Evolutionary conservation across 495 filamentous ascomycete species (phyloP), one percentile per base, ranked within the genome.

Genomic region (Rhizodiscina lignyota): DNA sequence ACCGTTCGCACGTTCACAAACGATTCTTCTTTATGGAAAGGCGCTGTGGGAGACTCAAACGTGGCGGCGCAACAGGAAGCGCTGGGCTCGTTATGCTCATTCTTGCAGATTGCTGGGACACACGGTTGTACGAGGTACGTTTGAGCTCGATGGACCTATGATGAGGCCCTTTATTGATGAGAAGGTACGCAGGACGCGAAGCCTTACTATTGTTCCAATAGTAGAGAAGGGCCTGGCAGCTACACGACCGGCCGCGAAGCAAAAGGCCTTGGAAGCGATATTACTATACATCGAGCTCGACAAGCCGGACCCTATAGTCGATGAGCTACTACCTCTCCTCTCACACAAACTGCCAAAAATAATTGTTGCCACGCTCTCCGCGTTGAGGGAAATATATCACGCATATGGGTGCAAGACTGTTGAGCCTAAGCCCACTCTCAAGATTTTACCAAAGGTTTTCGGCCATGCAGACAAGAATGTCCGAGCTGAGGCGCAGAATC

Each of bases 391-490:
- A 13, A 83, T 96, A 27, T 93, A 77, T 48, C 79, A 92, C 51
- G 83, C 80, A 44, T 99, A 83, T 49, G 91, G 91, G 32, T 91
- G 84, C 66, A 94, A 91, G 54, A 77, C 78, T n/a, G 80, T 84
- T 18, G 89, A 99, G 52, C 91, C 91, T 8, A 99, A 96, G 52
- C 82, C 83, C 1, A 75, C 85, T n/a, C 64, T 99, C 26, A 99
- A 96, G 51, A 59, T 69, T 6, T 61, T 99, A 6, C 86, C 91
- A 0, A 94, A 92, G 52, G 76, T 76, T 15, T 99, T 93, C 45
- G 81, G 83, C 11, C 89, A 96, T 54, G 86, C 91, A 3, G 91
- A 99, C 65, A 99, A 99, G 56, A 96, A 94, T 52, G 91, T 99
- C 11, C 77, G 91, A 49, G 84, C 86, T 1, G 91, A 96, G 56